phyloP scores from a whole-genome alignment of 2,329 filamentous ascomycete species.

The Paecilomyces dactylethromorphus region DNA sequence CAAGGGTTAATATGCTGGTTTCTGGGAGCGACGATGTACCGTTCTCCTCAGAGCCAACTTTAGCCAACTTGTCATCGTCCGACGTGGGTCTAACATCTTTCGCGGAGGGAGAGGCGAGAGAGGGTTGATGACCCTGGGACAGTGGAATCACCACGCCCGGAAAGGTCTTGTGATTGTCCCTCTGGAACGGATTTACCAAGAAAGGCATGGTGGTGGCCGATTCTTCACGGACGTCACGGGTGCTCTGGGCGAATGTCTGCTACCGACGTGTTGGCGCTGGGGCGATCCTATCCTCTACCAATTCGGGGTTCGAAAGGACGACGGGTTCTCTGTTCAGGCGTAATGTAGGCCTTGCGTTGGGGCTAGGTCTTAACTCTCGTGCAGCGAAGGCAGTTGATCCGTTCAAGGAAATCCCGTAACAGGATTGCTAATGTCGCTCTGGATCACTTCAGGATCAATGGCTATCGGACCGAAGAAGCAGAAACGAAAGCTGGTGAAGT shows the following conservation, averaged over 20 bases:
- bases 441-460: not conserved
- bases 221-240: not conserved
- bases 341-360: conserved; percentile 2
- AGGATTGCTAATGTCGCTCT: not conserved
- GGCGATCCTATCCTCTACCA: not conserved
- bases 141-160: conserved; percentile 47
- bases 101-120: conserved; percentile 6
- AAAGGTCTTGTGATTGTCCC: conserved; percentile 44
- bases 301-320: not conserved
- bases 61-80: conserved; percentile 26
- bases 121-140: conserved; percentile 35
- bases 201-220: conserved; percentile 18
- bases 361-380: not conserved
- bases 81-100: conserved; percentile 23
- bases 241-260: not conserved
- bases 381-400: not conserved
- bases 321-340: not conserved
- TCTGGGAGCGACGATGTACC: conserved; percentile 26
- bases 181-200: conserved; percentile 44
- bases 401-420: not conserved
- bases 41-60: conserved; percentile 30
- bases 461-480: not conserved
- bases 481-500: not conserved
- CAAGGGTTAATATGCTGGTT: conserved; percentile 55
- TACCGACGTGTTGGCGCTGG: conserved; percentile 1